Base-by-base conservation (phyloP, 179 eudicot species). In the Spinacia oleracea region DNA sequence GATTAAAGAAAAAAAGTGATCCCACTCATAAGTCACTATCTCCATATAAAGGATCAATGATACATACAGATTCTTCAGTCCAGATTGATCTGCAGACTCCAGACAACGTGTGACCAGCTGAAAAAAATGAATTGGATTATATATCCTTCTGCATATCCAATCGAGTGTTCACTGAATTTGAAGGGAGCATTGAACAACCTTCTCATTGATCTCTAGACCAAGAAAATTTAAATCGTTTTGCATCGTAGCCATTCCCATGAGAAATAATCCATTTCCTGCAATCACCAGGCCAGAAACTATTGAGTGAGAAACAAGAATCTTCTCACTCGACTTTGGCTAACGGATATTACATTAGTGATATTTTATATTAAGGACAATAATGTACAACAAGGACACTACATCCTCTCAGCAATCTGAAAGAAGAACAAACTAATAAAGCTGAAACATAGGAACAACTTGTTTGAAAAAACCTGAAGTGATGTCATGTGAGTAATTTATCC, bases 181-280 rank as follows among this genome's bases (percentile, higher is more conserved):
- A 12, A 66, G 21, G 23, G 35, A 64, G 55, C 63, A 74, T 72
- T 72, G 27, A 65, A 70, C 60, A 78, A 93, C 97, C 94, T 94
- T 92, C 75, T 85, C 83, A 86, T 94, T 94, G 35, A 89, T 94
- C 89, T 92, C 98, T 45, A 94, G 80, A 50, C 97, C 98, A 70
- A 94, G 90, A 86, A 89, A 91, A 75, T 94, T 94, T 81, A 87
- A 58, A 79, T 88, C 89, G 76, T 84, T 85, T 81, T 79, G 88
- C 79, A 65, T 78, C 78, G 66, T 80, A 64, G 96, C 95, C 96
- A 94, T 89, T 80, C 87, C 84, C 67, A 80, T 82, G 65, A 94
- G 83, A 87, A 92, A 94, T 75, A 89, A 83, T 72, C 98, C 98
- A 85, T 92, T 94, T 43, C 97, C 98, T 94, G 87, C 78, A 72